Conservation (phyloP, 352 stramenopile genomes). For the Pythium diclinum region DNA sequence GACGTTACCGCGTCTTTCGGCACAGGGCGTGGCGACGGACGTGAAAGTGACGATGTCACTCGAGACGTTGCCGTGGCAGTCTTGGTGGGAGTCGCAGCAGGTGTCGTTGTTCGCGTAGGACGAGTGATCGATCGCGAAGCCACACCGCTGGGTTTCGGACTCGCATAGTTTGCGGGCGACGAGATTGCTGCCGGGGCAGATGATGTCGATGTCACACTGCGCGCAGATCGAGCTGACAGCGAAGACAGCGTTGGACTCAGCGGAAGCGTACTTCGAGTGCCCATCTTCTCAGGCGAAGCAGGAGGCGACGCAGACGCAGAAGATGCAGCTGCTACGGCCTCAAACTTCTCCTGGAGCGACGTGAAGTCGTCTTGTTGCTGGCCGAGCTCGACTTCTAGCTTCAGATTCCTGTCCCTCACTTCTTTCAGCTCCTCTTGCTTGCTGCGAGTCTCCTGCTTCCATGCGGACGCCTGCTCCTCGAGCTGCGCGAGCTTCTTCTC, state of each 20-base stretch:
- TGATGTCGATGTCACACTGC: slow-evolving; percentile 41
- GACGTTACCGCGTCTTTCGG: slow-evolving; percentile 7
- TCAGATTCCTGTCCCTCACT: slow-evolving; percentile 38
- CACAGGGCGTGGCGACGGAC: slow-evolving; percentile 11
- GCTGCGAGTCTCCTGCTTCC: slow-evolving; percentile 47
- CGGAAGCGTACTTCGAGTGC: neutral
- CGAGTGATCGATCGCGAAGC: neutral
- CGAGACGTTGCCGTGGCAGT: neutral
- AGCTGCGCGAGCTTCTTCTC: slow-evolving; percentile 32
- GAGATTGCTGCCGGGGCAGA: slow-evolving; percentile 33
- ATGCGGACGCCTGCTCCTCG: slow-evolving; percentile 23
- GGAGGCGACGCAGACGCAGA: slow-evolving; percentile 15
- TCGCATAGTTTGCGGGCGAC: slow-evolving; percentile 13
- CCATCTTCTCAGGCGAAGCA: slow-evolving; percentile 14
- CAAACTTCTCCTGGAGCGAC: slow-evolving; percentile 33
- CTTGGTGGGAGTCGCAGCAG: neutral
- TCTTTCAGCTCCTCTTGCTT: slow-evolving; percentile 49
- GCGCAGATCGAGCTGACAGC: slow-evolving; percentile 37
- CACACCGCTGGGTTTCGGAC: neutral
- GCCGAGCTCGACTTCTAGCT: slow-evolving; percentile 45
- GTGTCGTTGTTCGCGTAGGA: slow-evolving; percentile 8
- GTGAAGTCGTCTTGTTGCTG: slow-evolving; percentile 35
- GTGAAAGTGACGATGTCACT: neutral
- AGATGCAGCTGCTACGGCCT: slow-evolving; percentile 16
- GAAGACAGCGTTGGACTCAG: slow-evolving; percentile 41